Base-by-base conservation (phyloP, 2,329 filamentous ascomycete genomes). In the Juglanconis sp. region DNA sequence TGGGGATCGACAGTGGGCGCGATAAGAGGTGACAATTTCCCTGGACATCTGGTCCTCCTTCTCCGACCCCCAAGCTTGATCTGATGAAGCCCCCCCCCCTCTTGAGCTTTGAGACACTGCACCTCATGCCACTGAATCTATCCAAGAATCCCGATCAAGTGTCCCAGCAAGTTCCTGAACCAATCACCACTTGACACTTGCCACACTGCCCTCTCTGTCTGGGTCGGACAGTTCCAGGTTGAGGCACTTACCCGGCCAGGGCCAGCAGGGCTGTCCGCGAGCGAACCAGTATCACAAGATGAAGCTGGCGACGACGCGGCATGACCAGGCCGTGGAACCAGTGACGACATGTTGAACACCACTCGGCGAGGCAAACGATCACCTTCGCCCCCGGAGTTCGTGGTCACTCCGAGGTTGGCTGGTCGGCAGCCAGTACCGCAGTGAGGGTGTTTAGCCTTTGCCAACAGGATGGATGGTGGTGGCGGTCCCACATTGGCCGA, bases 201-300 rank as follows among this genome's bases (percentile, higher is more conserved):
- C 5, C 5, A 40, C 15, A 13, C 17, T n/a, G 10, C 1, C 3
- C 9, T 40, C 7, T n/a, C 24, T n/a, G 3, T 15, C 32, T 35
- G 10, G 30, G 13, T 30, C 10, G 31, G 10, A 35, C 31, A 46
- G 53, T 3, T 46, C 31, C 13, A 24, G 53, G 15, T 35, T 24
- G 42, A 46, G 10, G 42, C 40, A 4, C 46, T 17, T 15, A 47
- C 24, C 53, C 42, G 42, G n/a, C 6, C 31, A 34, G 6, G 17
- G 7, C n/a, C 17, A 34, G 35, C 48, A 53, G 24, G 38, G 24
- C 53, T 48, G 35, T 42, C 38, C 50, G 49, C 15, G 54, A 51
- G 40, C 24, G 3, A 50, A 40, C 49, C n/a, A 42, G 54, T 31
- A 36, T 58, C 59, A 62, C 30, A 49, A 50, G 53, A 47, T 40